Evolutionary conservation across 129 eudicot species (phyloP), one percentile per base, ranked within the genome.

Genomic region (Mikania micrantha): DNA sequence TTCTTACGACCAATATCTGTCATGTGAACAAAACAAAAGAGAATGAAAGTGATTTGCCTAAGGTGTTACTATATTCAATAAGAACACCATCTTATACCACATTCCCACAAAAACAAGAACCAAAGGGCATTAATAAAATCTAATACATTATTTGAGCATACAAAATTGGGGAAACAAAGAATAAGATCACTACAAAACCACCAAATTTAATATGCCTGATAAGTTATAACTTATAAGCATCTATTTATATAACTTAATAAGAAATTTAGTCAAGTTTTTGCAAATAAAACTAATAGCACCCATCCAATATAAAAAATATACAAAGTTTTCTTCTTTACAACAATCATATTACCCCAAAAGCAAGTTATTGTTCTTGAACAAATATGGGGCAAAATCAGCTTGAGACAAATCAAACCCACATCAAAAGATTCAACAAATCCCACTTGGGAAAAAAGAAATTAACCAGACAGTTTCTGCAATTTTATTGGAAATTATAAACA

Each of bases 331-430:
- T 64, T 52, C 48, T 64, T 38, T 40, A 65, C 21, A 11, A 24
- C 60, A 25, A 54, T 24, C n/a, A 4, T 1, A 24, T 12, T 1
- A 4, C 11, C 60, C 60, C 60, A 54, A 54, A 24, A 54, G 9
- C 60, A 54, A 25, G 19, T 24, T 25, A 12, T 12, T 27, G 8
- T 42, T 44, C 59, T 59, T 58, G 10, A 31, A 70, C 0, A 21
- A 65, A 19, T 12, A 65, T 44, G 60, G 76, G 72, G 47, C 40
- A 62, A 16, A 67, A 72, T 54, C 73, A 72, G 79, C 78, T 72
- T 27, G 11, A n/a, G 38, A 35, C 22, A 69, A 76, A 60, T 12
- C 10, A 75, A 66, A 40, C 71, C 59, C 38, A 42, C 78, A 65
- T 58, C 36, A 34, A 60, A 52, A 69, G 17, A 34, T 62, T 58